phyloP scores from a whole-genome alignment of 2,329 filamentous ascomycete species.

The Ophiostoma piceae region DNA sequence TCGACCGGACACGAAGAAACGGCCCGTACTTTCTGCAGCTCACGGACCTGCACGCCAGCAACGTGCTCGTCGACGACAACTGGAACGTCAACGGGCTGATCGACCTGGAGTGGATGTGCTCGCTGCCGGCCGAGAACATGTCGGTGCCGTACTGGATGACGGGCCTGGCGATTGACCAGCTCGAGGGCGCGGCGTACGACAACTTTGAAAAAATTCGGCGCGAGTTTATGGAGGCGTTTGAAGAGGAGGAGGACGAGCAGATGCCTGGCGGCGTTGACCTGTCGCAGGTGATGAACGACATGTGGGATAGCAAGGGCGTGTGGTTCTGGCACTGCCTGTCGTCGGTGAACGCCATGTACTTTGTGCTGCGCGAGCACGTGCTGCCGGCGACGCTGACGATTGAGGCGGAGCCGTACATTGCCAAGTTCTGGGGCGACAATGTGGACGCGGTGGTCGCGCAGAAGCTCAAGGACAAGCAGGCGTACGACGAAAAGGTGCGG shows the following conservation, averaged over 20 bases:
- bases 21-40: constrained; percentile 30
- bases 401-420: constrained; percentile 12
- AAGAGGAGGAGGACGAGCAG: background rate
- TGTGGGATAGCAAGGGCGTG: constrained; percentile 16
- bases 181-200: constrained; percentile 12
- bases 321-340: constrained; percentile 17
- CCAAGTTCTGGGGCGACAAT: constrained; percentile 10
- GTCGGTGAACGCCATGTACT: constrained; percentile 17
- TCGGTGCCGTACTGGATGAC: constrained; percentile 34
- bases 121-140: constrained; percentile 32
- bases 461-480: constrained; percentile 7
- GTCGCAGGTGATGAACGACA: constrained; percentile 7
- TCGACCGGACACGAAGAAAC: background rate
- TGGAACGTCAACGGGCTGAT: constrained; percentile 35
- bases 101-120: constrained; percentile 35
- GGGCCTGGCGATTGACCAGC: constrained; percentile 4
- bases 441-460: constrained; percentile 14
- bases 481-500: constrained; percentile 7
- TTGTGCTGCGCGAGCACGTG: constrained; percentile 7
- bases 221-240: constrained; percentile 13
- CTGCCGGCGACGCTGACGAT: constrained; percentile 10
- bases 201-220: background rate
- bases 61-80: constrained; percentile 34
- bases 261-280: background rate
- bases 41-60: constrained; percentile 32